These are phyloP conservation scores for Henckelia pumila DNA, from an alignment of 257 asterid genomes.

Conservation along the genomic window DNA sequence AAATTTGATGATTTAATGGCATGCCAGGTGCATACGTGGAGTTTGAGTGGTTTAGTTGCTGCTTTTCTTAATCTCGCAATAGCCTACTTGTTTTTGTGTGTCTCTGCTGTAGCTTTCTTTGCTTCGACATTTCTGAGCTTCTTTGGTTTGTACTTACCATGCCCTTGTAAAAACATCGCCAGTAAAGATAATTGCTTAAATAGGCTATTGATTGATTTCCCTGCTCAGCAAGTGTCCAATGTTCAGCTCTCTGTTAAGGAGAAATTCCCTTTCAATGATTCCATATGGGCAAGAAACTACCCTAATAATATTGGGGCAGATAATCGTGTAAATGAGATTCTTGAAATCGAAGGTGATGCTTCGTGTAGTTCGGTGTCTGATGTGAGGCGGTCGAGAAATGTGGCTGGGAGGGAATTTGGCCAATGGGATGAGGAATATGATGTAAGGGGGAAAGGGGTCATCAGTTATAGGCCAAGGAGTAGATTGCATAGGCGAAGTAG, in stretches of 20 bases:
- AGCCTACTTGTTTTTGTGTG: constrained; percentile 68
- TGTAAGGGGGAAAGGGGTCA: constrained; percentile 62
- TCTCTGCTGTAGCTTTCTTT: constrained; percentile 58
- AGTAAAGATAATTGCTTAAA: constrained; percentile 43
- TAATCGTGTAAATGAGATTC: constrained; percentile 36
- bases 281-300: constrained; percentile 24
- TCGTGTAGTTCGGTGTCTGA: constrained; percentile 59
- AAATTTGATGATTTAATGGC: constrained; percentile 51
- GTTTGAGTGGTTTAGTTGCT: constrained; percentile 62
- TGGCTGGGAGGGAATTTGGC: constrained; percentile 28
- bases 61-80: constrained; percentile 85
- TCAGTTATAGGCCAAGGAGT: constrained; percentile 45
- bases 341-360: constrained; percentile 59
- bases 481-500: constrained; percentile 38
- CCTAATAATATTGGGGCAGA: constrained; percentile 21
- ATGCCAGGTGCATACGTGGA: constrained; percentile 67
- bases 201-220: constrained; percentile 56
- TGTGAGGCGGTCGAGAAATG: constrained; percentile 34
- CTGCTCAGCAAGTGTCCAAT: constrained; percentile 54
- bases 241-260: constrained; percentile 55
- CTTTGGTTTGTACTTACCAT: constrained; percentile 67
- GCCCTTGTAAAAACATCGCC: constrained; percentile 59
- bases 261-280: constrained; percentile 56
- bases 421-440: constrained; percentile 40
- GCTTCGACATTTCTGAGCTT: constrained; percentile 64